phyloP scores from a whole-genome alignment of 371 early-diverging fungal genomes.

The Saksenaea oblongispora region DNA sequence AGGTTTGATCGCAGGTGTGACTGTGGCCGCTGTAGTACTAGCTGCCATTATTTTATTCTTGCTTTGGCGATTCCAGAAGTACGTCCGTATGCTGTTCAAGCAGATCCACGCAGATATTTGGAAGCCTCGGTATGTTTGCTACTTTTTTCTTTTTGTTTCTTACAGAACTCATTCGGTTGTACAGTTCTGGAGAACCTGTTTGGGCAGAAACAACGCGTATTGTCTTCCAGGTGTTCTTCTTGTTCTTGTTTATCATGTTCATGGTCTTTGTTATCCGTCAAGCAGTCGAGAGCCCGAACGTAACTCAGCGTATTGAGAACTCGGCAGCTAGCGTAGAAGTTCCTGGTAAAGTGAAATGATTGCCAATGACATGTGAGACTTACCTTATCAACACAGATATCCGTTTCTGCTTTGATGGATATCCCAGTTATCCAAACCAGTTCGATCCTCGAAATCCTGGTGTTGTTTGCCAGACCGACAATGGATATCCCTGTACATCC shows the following conservation, averaged over 20 bases:
- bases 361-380: background rate
- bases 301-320: conserved; percentile 41
- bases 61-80: conserved; percentile 46
- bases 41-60: conserved; percentile 38
- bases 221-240: conserved; percentile 38
- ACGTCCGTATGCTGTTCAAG: conserved; percentile 35
- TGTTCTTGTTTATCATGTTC: conserved; percentile 43
- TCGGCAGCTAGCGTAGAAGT: conserved; percentile 35
- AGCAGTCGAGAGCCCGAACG: conserved; percentile 46
- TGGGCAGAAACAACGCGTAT: conserved; percentile 55
- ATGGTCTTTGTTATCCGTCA: conserved; percentile 49
- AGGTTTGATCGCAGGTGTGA: conserved; percentile 50
- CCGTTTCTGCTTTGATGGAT: conserved; percentile 54
- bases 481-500: conserved; percentile 32
- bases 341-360: conserved; percentile 24
- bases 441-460: conserved; percentile 23
- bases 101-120: conserved; percentile 48
- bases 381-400: conserved; percentile 24
- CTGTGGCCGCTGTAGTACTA: conserved; percentile 35
- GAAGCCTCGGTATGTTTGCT: conserved; percentile 40
- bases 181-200: conserved; percentile 48
- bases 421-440: conserved; percentile 16
- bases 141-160: background rate
- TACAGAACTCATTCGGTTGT: background rate
- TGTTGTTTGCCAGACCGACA: conserved; percentile 41